Percentiles rank a stretch among this genome's conserved stretches.
Conservation (phyloP, 495 filamentous ascomycete genomes). For the Hypoxylon fragiforme region DNA sequence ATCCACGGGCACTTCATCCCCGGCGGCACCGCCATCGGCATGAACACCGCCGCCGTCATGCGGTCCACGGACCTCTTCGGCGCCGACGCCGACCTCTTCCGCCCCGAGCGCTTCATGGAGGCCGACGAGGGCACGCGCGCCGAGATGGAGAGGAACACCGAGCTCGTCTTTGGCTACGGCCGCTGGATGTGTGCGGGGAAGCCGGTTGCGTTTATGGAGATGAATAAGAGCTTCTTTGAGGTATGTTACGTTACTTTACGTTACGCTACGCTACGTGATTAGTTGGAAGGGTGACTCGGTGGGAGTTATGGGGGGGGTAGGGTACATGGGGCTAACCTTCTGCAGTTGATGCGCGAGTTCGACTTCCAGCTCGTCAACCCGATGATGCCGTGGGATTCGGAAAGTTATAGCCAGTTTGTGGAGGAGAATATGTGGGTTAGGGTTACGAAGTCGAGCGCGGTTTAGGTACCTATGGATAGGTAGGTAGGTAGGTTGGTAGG, state of each 20-base stretch:
- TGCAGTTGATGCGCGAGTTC: conserved; percentile 37
- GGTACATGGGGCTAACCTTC: not conserved
- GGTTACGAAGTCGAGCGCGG: conserved; percentile 6
- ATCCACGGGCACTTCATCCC: conserved; percentile 59
- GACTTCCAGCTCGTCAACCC: conserved; percentile 51
- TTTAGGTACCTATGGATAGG: not conserved
- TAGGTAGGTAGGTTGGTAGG: not conserved
- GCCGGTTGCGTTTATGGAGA: conserved; percentile 49
- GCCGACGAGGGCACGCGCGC: conserved; percentile 35
- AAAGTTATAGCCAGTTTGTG: conserved; percentile 26
- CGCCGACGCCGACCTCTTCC: conserved; percentile 51
- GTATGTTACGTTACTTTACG: conserved; percentile 23
- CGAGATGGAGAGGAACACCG: conserved; percentile 47
- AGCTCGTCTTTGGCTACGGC: conserved; percentile 51
- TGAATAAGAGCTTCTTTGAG: conserved; percentile 63
- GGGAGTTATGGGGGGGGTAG: not conserved
- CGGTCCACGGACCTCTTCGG: conserved; percentile 51
- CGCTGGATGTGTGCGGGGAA: conserved; percentile 52
- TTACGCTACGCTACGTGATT: no score
- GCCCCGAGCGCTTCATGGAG: conserved; percentile 61
- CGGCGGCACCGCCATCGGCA: conserved; percentile 56
- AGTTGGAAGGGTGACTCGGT: not conserved
- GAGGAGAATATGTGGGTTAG: conserved; percentile 28
- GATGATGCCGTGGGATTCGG: conserved; percentile 24
- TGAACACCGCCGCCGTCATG: conserved; percentile 46